These are phyloP conservation scores for Phytopythium vexans DNA, from an alignment of 352 stramenopile genomes.

Conservation along the genomic window DNA sequence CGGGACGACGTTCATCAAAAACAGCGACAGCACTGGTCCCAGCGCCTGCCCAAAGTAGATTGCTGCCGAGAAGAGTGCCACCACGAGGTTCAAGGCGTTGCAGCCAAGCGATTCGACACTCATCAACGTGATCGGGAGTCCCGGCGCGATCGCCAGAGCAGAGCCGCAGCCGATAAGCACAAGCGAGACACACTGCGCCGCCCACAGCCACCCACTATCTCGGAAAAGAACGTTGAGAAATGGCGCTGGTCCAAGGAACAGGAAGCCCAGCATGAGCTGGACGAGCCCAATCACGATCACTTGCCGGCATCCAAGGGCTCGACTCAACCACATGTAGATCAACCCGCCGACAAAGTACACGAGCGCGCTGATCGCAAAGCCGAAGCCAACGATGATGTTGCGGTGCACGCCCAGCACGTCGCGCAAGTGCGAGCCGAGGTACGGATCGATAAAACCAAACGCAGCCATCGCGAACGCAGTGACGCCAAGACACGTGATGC, in stretches of 20 bases:
- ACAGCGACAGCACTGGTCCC: conserved; percentile 50
- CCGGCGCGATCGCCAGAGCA: conserved; percentile 53
- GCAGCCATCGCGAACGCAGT: conserved; percentile 63
- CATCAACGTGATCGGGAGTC: conserved; percentile 54
- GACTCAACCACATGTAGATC: conserved; percentile 58
- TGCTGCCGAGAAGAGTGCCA: conserved; percentile 62
- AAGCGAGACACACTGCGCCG: conserved; percentile 46
- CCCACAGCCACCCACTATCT: conserved; percentile 38
- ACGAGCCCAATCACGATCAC: conserved; percentile 55
- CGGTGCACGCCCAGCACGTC: conserved; percentile 46
- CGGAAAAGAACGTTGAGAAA: conserved; percentile 43
- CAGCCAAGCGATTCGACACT: conserved; percentile 33
- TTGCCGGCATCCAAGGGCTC: conserved; percentile 55
- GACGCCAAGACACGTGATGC: conserved; percentile 37
- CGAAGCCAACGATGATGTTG: conserved; percentile 56
- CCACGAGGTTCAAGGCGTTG: conserved; percentile 56
- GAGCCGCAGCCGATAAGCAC: conserved; percentile 55
- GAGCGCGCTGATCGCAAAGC: conserved; percentile 60
- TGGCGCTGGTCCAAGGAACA: conserved; percentile 53
- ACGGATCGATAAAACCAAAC: conserved; percentile 73
- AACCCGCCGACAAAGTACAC: conserved; percentile 65
- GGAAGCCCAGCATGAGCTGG: conserved; percentile 47
- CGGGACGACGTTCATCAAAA: conserved; percentile 49
- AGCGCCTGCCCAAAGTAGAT: conserved; percentile 69
- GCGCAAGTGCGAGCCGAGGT: conserved; percentile 58